A percentile compares a stretch with the other conserved stretches of the same genome.
Evolutionary conservation across 1,284 basidiomycete species (phyloP).

Genomic region (Nidula niveotomentosa): DNA sequence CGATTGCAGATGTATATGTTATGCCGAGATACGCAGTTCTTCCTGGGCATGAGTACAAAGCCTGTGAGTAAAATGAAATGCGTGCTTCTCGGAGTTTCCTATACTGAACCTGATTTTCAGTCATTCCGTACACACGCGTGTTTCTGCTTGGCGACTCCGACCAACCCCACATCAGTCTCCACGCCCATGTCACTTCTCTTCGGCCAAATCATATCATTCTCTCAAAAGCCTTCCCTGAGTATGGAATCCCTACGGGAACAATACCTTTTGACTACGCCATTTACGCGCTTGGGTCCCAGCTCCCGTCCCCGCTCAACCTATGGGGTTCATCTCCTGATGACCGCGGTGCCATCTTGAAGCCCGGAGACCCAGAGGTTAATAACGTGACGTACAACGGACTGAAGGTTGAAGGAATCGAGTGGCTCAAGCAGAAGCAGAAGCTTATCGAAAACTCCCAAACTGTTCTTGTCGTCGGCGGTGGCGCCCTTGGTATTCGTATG

Average conservation of each 20-base stretch:
- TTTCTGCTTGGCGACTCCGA: conserved; percentile 19
- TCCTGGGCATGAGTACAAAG: conserved; percentile 72
- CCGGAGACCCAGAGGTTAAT: conserved; percentile 5
- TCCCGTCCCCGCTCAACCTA: conserved; percentile 56
- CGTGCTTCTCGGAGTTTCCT: background rate
- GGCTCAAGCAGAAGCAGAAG: conserved; percentile 46
- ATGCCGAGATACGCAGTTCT: conserved; percentile 65
- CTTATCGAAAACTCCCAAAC: conserved; percentile 39
- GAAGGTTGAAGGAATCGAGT: conserved; percentile 46
- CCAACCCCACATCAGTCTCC: conserved; percentile 21
- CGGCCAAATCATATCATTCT: conserved; percentile 43
- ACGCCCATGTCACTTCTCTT: conserved; percentile 43
- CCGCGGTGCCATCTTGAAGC: background rate
- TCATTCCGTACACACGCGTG: conserved; percentile 63
- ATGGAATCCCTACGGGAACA: conserved; percentile 27
- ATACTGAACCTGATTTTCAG: conserved; percentile 20
- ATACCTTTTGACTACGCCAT: conserved; percentile 53
- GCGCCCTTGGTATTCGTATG: conserved; percentile 64
- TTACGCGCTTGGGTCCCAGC: conserved; percentile 57
- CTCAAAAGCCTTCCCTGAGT: conserved; percentile 44
- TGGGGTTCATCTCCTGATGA: conserved; percentile 33
- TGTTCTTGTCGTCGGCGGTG: conserved; percentile 60
- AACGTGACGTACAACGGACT: conserved; percentile 33
- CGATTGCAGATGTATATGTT: conserved; percentile 52
- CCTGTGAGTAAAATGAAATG: conserved; percentile 40